phyloP scores from a whole-genome alignment of 805 yeast species.

The Kazachstania bromeliacearum region DNA sequence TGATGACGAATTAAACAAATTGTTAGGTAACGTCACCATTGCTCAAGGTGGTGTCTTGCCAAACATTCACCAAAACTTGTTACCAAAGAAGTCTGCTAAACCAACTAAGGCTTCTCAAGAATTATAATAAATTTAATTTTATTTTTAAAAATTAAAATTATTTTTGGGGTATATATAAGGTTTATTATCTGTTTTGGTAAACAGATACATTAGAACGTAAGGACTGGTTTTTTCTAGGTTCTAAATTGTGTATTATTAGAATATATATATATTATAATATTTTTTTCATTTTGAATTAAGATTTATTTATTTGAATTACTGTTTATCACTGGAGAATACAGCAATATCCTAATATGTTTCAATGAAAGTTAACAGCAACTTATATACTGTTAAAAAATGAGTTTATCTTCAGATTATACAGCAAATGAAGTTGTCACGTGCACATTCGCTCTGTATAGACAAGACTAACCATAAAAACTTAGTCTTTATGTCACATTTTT shows the following conservation, averaged over 20 bases:
- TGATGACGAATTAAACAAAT: conserved; percentile 96
- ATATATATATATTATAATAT: neutral
- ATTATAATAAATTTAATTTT: conserved; percentile 35
- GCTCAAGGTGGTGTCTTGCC: conserved; percentile 99
- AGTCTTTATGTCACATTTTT: too few species aligned
- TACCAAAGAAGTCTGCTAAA: conserved; percentile 67
- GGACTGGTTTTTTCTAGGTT: conserved; percentile 3
- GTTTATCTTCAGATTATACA: too few species aligned
- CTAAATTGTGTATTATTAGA: conserved; percentile 2
- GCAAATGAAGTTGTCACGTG: too few species aligned
- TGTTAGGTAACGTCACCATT: conserved; percentile 86
- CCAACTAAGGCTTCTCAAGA: conserved; percentile 57
- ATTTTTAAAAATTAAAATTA: neutral
- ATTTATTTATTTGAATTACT: too few species aligned
- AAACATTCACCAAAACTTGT: conserved; percentile 88
- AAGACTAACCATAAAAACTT: too few species aligned
- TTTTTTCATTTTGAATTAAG: too few species aligned
- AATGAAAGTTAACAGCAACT: too few species aligned
- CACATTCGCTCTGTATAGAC: too few species aligned
- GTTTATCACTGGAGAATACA: too few species aligned
- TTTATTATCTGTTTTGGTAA: neutral
- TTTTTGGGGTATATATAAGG: neutral
- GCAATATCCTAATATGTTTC: too few species aligned
- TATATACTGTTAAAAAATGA: too few species aligned
- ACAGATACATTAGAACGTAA: neutral